Conservation (phyloP, 345 rosid species). For the Kandelia obovata region DNA sequence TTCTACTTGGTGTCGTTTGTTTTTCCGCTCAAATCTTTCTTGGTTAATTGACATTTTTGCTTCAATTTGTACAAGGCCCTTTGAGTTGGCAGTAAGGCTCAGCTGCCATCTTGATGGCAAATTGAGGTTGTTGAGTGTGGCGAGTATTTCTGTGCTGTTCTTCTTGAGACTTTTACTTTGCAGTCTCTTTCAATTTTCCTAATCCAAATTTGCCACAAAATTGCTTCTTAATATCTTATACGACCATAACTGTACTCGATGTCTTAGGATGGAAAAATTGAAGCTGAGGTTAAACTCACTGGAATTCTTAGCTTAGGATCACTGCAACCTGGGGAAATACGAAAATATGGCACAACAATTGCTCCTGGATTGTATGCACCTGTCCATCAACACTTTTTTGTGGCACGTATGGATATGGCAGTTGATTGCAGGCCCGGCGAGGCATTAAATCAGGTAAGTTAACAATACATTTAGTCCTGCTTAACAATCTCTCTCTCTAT, state of each 20-base stretch:
- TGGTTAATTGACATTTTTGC: conserved; percentile 1
- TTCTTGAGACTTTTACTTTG: not conserved
- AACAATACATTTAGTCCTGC: not conserved
- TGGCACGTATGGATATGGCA: conserved; percentile 94
- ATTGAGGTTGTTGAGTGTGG: conserved; percentile 6
- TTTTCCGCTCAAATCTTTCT: not conserved
- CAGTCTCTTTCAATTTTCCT: too few relatives aligned
- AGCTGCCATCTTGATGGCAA: conserved; percentile 15
- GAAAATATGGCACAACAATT: conserved; percentile 87
- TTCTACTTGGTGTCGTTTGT: conserved; percentile 8
- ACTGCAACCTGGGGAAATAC: conserved; percentile 77
- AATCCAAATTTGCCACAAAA: not conserved
- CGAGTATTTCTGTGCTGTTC: not conserved
- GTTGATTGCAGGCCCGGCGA: conserved; percentile 89
- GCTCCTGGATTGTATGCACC: conserved; percentile 94
- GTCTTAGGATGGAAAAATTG: conserved; percentile 87
- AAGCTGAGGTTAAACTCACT: conserved; percentile 91
- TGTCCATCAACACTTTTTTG: conserved; percentile 90
- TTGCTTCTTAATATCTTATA: conserved; percentile 2
- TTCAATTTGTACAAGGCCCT: conserved; percentile 9
- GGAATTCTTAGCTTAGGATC: conserved; percentile 97
- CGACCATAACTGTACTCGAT: not conserved
- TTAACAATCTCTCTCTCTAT: too few relatives aligned
- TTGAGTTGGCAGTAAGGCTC: conserved; percentile 9
- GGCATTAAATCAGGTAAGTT: conserved; percentile 71